Base-by-base conservation (phyloP, 345 rosid species). In the Psidium friedrichsthalianum region DNA sequence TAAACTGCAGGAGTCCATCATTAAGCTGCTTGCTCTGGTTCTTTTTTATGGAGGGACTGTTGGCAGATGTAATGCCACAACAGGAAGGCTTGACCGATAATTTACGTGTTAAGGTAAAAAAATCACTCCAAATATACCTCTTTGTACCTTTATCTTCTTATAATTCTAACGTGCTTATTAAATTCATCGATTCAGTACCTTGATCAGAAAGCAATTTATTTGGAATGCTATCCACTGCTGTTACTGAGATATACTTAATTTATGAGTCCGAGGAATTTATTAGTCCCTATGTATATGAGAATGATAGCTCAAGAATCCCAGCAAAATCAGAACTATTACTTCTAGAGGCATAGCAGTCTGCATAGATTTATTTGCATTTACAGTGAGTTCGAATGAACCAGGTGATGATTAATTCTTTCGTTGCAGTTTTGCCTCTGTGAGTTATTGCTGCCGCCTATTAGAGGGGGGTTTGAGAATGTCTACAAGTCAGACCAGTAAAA, bases 401-500 rank as follows among this genome's bases (percentile, higher is more conserved):
- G 80, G 80, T 69, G 80, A 36, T 5, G 3, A 44, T 69, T 36
- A 69, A 69, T 69, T 69, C 80, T 69, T 69, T 36, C 11, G 6
- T 69, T 69, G 80, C 80, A 69, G 80, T 69, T 59, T 82, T 52
- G 20, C 36, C 54, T 6, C 40, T 51, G 36, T 8, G 42, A 61
- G 51, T 51, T 24, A 55, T 40, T 51, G 18, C 80, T 74, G 51
- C 36, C 1, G 44, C 57, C 82, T 57, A 53, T 82, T 15, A 44
- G 53, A 59, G 81, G 49, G 51, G 12, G 21, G 3, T 82, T 52
- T 59, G 64, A 42, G 47, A 86, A 86, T 69, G 80, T 69, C 80
- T 36, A 86, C 83, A 57, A 25, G 59, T 49, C 87, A 82, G 83
- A 81, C 82, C 12, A n/a, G 86, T 15, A 92, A 89, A 86, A 91